These are phyloP conservation scores for Elongisporangium anandrum DNA, from an alignment of 352 stramenopile species.

Conservation along the genomic window DNA sequence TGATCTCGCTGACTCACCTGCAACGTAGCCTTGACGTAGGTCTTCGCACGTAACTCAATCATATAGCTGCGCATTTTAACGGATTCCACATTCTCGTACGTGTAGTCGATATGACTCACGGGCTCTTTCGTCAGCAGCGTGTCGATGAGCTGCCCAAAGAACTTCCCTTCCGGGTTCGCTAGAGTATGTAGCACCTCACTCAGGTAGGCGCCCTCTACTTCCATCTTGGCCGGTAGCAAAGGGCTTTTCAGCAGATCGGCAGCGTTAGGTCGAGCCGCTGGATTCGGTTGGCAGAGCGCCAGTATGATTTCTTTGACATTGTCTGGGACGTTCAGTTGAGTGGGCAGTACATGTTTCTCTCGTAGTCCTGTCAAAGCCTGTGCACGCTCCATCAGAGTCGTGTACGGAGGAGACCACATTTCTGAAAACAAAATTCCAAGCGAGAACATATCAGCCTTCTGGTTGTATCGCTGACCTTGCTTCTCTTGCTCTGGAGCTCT, in stretches of 20 bases:
- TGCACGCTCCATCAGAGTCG: slow-evolving; percentile 87
- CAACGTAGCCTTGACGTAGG: slow-evolving; percentile 62
- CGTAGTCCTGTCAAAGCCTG: slow-evolving; percentile 73
- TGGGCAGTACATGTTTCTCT: slow-evolving; percentile 58
- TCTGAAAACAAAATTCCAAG: slow-evolving; percentile 95
- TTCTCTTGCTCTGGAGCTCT: slow-evolving; percentile 92
- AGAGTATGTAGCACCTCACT: slow-evolving; percentile 82
- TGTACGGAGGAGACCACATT: slow-evolving; percentile 93
- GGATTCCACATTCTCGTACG: slow-evolving; percentile 79
- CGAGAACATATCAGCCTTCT: slow-evolving; percentile 94
- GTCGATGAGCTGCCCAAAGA: slow-evolving; percentile 85
- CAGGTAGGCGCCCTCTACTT: slow-evolving; percentile 81
- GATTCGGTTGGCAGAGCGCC: slow-evolving; percentile 82
- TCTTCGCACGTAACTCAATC: slow-evolving; percentile 54
- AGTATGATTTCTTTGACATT: slow-evolving; percentile 88
- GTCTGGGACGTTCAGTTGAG: slow-evolving; percentile 48
- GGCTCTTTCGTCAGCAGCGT: slow-evolving; percentile 70
- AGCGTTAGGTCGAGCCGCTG: slow-evolving; percentile 59
- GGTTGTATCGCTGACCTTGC: slow-evolving; percentile 84
- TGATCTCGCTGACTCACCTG: slow-evolving; percentile 26
- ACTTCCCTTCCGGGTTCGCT: slow-evolving; percentile 85
- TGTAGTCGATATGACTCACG: slow-evolving; percentile 81
- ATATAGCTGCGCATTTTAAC: slow-evolving; percentile 74
- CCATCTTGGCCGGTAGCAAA: slow-evolving; percentile 75
- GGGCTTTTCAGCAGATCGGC: slow-evolving; percentile 65